A percentile compares a stretch with the other conserved stretches of the same genome.
These are phyloP conservation scores for Coemansia sp. DNA, from an alignment of 192 early-diverging fungal genomes.

Conservation along the genomic window DNA sequence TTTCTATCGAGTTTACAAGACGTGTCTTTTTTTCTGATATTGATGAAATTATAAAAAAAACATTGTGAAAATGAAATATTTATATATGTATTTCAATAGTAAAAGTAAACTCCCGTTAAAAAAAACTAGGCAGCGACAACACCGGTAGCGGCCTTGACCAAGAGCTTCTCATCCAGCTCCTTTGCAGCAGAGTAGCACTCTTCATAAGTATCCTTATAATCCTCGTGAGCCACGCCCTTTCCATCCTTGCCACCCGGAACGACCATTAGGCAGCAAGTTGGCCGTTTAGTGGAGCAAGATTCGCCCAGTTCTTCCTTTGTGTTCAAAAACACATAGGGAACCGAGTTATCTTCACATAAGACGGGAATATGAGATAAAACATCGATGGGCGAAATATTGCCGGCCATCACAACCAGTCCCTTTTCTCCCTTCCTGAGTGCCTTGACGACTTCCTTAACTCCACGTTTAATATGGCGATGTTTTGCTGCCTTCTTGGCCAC, in stretches of 20 bases:
- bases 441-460: constrained; percentile 98
- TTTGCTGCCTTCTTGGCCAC: constrained; percentile 65
- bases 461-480: constrained; percentile 84
- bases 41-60: not conserved
- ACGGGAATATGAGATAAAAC: constrained; percentile 97
- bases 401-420: constrained; percentile 92
- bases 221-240: constrained; percentile 63
- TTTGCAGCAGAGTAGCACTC: constrained; percentile 76
- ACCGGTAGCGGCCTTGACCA: constrained; percentile 49
- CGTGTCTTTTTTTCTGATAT: constrained; percentile 1
- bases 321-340: constrained; percentile 95
- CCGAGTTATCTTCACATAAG: constrained; percentile 92
- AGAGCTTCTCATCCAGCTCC: constrained; percentile 66
- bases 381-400: constrained; percentile 95
- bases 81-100: too few species aligned
- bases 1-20: too few species aligned
- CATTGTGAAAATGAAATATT: too few species aligned
- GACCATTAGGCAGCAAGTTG: constrained; percentile 88
- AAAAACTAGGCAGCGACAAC: constrained; percentile 5
- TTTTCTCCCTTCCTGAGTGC: constrained; percentile 92
- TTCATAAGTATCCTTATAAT: constrained; percentile 85
- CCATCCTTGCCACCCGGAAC: constrained; percentile 74
- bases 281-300: constrained; percentile 90
- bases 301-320: constrained; percentile 94
- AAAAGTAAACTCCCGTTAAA: too few species aligned